phyloP scores from a whole-genome alignment of 1,139 yeast species.

The Wickerhamomyces sp. region DNA sequence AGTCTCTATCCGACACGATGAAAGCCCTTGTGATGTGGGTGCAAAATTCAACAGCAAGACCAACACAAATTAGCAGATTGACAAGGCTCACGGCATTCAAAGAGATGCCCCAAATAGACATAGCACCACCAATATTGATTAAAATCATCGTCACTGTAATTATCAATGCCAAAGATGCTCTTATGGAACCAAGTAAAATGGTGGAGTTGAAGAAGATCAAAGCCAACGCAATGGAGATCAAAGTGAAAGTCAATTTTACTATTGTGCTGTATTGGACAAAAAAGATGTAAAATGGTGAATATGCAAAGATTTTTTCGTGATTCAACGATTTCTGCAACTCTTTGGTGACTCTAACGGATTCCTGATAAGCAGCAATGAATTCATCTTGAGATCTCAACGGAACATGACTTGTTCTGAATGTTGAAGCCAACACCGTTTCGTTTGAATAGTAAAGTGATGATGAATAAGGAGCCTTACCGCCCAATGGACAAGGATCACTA shows the following conservation, averaged over 20 bases:
- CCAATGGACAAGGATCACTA: slow-evolving; percentile 90
- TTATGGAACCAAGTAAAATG: slow-evolving; percentile 60
- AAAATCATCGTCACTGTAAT: slow-evolving; percentile 60
- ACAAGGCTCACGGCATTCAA: slow-evolving; percentile 88
- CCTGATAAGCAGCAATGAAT: slow-evolving; percentile 73
- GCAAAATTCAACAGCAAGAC: slow-evolving; percentile 90
- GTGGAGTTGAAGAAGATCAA: slow-evolving; percentile 52
- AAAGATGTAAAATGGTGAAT: slow-evolving; percentile 87
- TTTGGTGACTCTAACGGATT: slow-evolving; percentile 63
- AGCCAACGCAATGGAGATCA: slow-evolving; percentile 51
- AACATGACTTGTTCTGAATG: slow-evolving; percentile 74
- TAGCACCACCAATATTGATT: slow-evolving; percentile 70
- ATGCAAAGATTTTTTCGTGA: slow-evolving; percentile 67
- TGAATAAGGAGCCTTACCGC: slow-evolving; percentile 91
- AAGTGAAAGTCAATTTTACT: slow-evolving; percentile 46
- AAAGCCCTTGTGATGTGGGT: slow-evolving; percentile 82
- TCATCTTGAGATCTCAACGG: slow-evolving; percentile 82
- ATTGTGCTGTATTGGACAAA: slow-evolving; percentile 83
- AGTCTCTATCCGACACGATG: slow-evolving; percentile 27
- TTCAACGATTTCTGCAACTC: slow-evolving; percentile 44
- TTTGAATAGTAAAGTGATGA: slow-evolving; percentile 46
- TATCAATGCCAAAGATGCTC: slow-evolving; percentile 52
- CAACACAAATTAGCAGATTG: slow-evolving; percentile 83
- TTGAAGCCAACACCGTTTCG: slow-evolving; percentile 48
- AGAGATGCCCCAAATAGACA: slow-evolving; percentile 71